Evolutionary conservation across 345 rosid genomes (phyloP).

Genomic region (Gossypium arboreum): DNA sequence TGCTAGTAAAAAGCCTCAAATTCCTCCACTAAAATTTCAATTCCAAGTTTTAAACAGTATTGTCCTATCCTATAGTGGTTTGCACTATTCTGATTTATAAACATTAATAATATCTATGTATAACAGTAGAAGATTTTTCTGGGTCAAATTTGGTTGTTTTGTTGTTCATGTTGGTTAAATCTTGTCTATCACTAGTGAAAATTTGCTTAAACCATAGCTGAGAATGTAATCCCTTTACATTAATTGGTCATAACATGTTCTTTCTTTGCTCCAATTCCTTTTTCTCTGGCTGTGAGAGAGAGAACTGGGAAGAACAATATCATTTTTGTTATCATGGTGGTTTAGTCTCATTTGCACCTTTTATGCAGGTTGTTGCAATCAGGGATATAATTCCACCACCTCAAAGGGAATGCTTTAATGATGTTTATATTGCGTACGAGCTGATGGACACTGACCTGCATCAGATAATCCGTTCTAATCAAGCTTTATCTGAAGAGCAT

Average conservation of each 20-base stretch:
- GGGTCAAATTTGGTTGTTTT: background rate
- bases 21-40: background rate
- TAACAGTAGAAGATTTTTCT: background rate
- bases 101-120: background rate
- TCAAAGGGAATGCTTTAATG: slow-evolving; percentile 58
- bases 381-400: slow-evolving; percentile 88
- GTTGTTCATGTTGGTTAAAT: background rate
- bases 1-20: background rate
- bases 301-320: background rate
- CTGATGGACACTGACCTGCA: slow-evolving; percentile 76
- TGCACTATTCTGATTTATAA: slow-evolving; percentile 4
- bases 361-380: slow-evolving; percentile 76
- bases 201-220: background rate
- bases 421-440: slow-evolving; percentile 88
- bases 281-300: background rate
- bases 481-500: slow-evolving; percentile 63
- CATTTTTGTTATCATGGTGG: background rate
- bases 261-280: background rate
- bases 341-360: slow-evolving; percentile 16
- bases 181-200: background rate
- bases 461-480: slow-evolving; percentile 63
- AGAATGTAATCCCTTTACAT: background rate
- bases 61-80: background rate
- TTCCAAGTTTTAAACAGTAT: background rate
- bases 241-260: background rate